A percentile compares a stretch with the other conserved stretches of the same genome.
Conservation (phyloP, 1,284 basidiomycete genomes). For the Anthracocystis setariae region DNA sequence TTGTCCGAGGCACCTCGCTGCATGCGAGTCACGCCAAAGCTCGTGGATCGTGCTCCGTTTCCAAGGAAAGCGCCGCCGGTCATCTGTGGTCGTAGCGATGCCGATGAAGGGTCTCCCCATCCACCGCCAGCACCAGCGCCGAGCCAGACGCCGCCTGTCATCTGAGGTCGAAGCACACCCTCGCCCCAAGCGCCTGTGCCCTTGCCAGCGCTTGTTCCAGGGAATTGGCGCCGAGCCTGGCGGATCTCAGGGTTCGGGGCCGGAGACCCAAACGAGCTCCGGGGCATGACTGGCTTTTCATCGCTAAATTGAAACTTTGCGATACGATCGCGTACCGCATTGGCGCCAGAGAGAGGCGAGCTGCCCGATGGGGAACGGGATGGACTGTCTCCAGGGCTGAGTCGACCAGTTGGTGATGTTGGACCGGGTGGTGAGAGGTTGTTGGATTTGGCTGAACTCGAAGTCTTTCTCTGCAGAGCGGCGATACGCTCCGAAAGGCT, state of each 20-base stretch:
- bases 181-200: slow-evolving; percentile 58
- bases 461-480: slow-evolving; percentile 57
- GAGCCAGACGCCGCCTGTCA: slow-evolving; percentile 61
- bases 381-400: slow-evolving; percentile 43
- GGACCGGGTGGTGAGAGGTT: slow-evolving; percentile 29
- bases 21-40: slow-evolving; percentile 21
- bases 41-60: slow-evolving; percentile 30
- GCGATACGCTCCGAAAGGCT: slow-evolving; percentile 61
- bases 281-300: slow-evolving; percentile 55
- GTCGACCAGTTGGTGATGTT: slow-evolving; percentile 23
- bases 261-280: slow-evolving; percentile 59
- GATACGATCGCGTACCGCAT: slow-evolving; percentile 58
- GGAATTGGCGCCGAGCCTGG: slow-evolving; percentile 45
- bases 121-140: slow-evolving; percentile 46
- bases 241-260: slow-evolving; percentile 55
- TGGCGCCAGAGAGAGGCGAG: slow-evolving; percentile 9
- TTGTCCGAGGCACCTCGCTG: slow-evolving; percentile 44
- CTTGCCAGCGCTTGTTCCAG: slow-evolving; percentile 42
- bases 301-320: slow-evolving; percentile 56
- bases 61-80: slow-evolving; percentile 52
- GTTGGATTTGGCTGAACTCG: slow-evolving; percentile 30
- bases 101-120: slow-evolving; percentile 44
- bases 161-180: slow-evolving; percentile 57
- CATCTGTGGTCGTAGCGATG: slow-evolving; percentile 53
- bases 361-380: slow-evolving; percentile 39